phyloP scores from a whole-genome alignment of 108 stramenopile genomes.

The Cyclotella choctawhatcheeana region DNA sequence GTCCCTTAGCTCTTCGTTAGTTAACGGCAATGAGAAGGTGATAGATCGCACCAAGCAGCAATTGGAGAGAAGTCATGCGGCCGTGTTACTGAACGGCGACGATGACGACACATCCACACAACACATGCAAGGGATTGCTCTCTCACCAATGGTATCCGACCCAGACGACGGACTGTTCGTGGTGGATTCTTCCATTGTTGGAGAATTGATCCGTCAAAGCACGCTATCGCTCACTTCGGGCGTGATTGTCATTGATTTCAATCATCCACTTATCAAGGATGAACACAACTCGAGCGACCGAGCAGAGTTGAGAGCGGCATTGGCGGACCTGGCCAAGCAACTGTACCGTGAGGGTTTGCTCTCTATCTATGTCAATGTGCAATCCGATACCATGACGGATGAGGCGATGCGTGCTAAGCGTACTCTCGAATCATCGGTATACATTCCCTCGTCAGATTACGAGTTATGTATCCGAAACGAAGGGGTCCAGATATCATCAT shows the following conservation, averaged over 20 bases:
- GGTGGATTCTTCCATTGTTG: conserved; percentile 33
- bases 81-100: conserved; percentile 24
- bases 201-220: conserved; percentile 30
- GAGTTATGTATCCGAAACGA: conserved; percentile 85
- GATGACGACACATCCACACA: conserved; percentile 37
- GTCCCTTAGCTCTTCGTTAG: conserved; percentile 50
- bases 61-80: conserved; percentile 46
- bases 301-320: conserved; percentile 36
- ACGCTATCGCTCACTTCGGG: conserved; percentile 44
- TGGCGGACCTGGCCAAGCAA: conserved; percentile 44
- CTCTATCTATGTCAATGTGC: conserved; percentile 80
- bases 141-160: conserved; percentile 42
- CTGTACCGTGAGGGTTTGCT: conserved; percentile 67
- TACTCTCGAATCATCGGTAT: conserved; percentile 60
- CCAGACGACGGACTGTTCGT: conserved; percentile 48
- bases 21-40: conserved; percentile 12
- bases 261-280: conserved; percentile 30
- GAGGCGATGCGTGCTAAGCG: conserved; percentile 45
- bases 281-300: conserved; percentile 32
- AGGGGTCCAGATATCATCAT: conserved; percentile 55
- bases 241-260: conserved; percentile 76
- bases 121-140: conserved; percentile 45
- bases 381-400: conserved; percentile 41
- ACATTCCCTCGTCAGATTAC: conserved; percentile 80
- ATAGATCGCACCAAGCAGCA: conserved; percentile 25